Conservation (phyloP, 768 basidiomycete genomes). For the Rhizopogon sp. region DNA sequence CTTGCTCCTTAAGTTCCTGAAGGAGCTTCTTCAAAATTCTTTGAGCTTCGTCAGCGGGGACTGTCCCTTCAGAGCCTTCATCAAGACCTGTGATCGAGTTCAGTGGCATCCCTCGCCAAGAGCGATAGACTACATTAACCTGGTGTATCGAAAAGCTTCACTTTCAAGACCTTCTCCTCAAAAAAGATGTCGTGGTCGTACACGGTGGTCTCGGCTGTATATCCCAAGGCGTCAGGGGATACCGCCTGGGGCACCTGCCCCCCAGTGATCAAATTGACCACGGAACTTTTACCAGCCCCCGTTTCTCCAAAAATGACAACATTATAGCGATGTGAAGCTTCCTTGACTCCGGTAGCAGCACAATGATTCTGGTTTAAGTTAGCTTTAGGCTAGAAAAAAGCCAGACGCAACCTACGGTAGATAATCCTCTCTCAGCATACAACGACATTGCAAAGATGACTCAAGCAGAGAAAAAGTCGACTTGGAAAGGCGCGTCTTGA, state of each 20-base stretch:
- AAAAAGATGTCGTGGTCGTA: background rate
- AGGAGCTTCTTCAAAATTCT: conserved; percentile 6
- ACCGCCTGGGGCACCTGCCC: conserved; percentile 23
- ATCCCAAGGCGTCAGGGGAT: conserved; percentile 15
- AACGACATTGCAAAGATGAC: background rate
- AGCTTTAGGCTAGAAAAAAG: background rate
- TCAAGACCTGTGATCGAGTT: conserved; percentile 13
- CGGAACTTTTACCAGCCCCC: conserved; percentile 27
- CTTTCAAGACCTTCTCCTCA: conserved; percentile 4
- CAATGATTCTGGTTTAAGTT: background rate
- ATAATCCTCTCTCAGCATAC: background rate
- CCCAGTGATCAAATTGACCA: conserved; percentile 27
- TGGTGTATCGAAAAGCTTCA: conserved; percentile 8
- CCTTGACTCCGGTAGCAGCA: background rate
- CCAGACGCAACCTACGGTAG: background rate
- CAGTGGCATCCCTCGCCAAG: conserved; percentile 14
- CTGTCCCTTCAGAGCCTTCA: background rate
- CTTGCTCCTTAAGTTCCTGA: conserved; percentile 1
- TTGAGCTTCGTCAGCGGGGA: conserved; percentile 4
- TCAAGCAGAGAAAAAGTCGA: background rate
- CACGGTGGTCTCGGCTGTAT: conserved; percentile 6
- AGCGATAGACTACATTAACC: background rate
- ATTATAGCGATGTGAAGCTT: conserved; percentile 2
- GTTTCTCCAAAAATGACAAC: conserved; percentile 29
- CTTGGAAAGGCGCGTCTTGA: too few relatives aligned